Evolutionary conservation across 2,329 filamentous ascomycete genomes (phyloP).

Genomic region (Emergomyces pasteurianus): DNA sequence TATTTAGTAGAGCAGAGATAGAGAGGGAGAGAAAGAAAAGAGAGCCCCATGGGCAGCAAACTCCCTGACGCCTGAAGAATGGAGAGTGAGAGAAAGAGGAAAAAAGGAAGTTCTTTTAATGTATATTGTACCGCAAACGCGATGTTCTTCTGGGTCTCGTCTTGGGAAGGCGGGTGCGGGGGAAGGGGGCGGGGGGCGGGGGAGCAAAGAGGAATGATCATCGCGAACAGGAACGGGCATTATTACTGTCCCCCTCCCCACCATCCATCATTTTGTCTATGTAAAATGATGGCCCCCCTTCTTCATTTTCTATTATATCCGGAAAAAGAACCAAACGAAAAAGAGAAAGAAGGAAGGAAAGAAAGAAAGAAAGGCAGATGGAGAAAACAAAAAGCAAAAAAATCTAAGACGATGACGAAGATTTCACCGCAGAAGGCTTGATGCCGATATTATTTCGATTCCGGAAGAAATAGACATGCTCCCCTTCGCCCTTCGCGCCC

Average conservation of each 20-base stretch:
- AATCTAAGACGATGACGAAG: neutral
- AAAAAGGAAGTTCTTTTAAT: no score
- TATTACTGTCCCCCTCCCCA: no score
- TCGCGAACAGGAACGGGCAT: neutral
- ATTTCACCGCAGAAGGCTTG: conserved; percentile 2
- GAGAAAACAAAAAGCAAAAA: neutral
- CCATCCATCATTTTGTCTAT: neutral
- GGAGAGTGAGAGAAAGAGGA: neutral
- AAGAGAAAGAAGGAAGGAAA: neutral
- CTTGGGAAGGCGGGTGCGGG: neutral
- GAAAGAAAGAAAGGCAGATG: no score
- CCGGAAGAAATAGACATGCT: conserved; percentile 85
- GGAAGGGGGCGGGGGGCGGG: no score
- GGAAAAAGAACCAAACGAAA: neutral
- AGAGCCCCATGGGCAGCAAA: neutral
- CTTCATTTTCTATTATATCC: neutral
- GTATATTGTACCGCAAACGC: no score
- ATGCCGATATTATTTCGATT: conserved; percentile 77
- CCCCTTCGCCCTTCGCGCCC: conserved; percentile 65
- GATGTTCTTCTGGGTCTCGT: neutral
- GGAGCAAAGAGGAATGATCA: neutral
- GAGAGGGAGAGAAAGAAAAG: neutral
- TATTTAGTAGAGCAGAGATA: neutral
- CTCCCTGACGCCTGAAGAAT: neutral
- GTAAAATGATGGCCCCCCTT: neutral